Evolutionary conservation across 176 grass and related monocot genomes (phyloP).

Genomic region (Raddia guianensis): DNA sequence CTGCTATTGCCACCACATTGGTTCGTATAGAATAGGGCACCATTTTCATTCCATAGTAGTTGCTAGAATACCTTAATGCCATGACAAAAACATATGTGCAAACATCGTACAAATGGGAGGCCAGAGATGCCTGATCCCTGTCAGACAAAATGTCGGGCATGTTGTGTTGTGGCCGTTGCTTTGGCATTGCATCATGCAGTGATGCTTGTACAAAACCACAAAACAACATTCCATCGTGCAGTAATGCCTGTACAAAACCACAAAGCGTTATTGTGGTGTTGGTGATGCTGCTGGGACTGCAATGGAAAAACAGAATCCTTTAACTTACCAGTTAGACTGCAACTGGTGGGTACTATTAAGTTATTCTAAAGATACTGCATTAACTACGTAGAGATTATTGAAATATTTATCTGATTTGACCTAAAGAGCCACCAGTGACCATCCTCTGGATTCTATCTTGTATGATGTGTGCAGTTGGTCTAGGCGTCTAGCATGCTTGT

Average conservation of each 20-base stretch:
- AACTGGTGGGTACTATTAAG: neutral
- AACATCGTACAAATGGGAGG: neutral
- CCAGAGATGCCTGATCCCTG: neutral
- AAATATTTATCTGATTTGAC: neutral
- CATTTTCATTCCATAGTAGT: neutral
- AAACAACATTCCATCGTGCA: too few relatives aligned
- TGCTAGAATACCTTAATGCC: neutral
- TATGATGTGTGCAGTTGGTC: neutral
- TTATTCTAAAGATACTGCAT: neutral
- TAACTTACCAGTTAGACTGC: neutral
- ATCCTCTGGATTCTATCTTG: neutral
- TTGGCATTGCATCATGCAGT: neutral
- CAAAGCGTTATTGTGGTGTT: neutral
- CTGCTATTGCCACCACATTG: neutral
- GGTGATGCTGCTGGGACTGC: neutral
- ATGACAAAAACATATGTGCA: neutral
- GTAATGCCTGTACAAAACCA: neutral
- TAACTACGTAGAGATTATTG: neutral
- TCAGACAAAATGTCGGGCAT: neutral
- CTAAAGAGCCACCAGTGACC: neutral
- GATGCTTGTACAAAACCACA: neutral
- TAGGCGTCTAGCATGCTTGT: neutral
- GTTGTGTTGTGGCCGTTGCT: neutral
- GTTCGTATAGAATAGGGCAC: neutral
- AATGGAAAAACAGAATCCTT: neutral